Base-by-base conservation (phyloP, 2,329 filamentous ascomycete species). In the Cladophialophora yegresii region DNA sequence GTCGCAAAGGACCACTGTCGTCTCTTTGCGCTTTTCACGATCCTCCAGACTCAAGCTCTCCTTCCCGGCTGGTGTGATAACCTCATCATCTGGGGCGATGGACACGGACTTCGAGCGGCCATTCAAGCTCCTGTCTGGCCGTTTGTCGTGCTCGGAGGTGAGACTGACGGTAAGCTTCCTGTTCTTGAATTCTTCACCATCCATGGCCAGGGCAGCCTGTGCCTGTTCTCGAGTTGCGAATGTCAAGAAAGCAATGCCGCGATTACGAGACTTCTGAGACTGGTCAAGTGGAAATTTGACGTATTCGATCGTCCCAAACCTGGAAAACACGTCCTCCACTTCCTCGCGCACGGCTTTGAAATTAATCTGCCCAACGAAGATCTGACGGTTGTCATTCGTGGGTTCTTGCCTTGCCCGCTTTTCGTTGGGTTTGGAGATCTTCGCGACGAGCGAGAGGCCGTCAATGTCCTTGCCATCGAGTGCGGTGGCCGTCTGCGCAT, bases 321-420 rank as follows among this genome's bases (percentile, higher is more conserved):
- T 88, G 32, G 83, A 79, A 71, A 97, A 96, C 0, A 90, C 76
- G 8, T 87, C 84, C 64, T 84, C 82, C 40, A 98, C 72, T 43
- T 96, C 90, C 1, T 83, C 78, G 71, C 95, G 90, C 2, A 81
- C 83, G 1, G 84, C 81, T 32, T 81, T 81, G 64, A 80, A 81
- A 67, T 89, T 85, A 12, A 93, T 76, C 65, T 91, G 89, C 60
- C 83, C 87, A 58, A 97, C 82, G 72, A 92, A 90, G 9, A 98
- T 78, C 77, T 98, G 93, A 36, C 95, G 87, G 3, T 91, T 91
- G 75, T 98, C 93, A n/a, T 90, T 87, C 55, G 90, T 84, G 9
- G 93, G 87, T 23, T 92, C 92, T 64, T 89, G 85, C 23, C 95
- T 89, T 49, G 85, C 82, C 75, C 96, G 92, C 76, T 91, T 93